Percentiles rank a stretch among this genome's conserved stretches.
phyloP scores from a whole-genome alignment of 371 early-diverging fungal species.

The Rhizomucor pusillus region DNA sequence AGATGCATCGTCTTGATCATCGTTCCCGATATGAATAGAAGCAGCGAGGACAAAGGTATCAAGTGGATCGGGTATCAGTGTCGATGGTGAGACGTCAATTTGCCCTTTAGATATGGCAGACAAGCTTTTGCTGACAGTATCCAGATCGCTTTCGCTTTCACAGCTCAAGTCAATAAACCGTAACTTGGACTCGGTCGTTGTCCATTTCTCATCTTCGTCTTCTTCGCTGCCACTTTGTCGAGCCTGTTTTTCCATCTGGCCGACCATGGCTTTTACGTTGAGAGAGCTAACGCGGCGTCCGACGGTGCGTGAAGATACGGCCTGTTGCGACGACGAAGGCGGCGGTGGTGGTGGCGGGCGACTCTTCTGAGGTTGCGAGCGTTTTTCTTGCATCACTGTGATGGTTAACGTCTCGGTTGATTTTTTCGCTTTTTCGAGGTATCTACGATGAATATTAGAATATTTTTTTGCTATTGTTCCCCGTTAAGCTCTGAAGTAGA shows the following conservation, averaged over 20 bases:
- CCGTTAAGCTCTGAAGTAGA: not conserved
- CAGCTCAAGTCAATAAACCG: slow-evolving; percentile 92
- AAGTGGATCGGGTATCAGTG: too few species aligned
- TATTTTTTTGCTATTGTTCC: not conserved
- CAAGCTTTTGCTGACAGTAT: not conserved
- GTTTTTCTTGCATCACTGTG: slow-evolving; percentile 60
- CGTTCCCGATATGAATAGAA: too few species aligned
- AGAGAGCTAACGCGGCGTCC: slow-evolving; percentile 15
- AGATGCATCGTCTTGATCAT: too few species aligned
- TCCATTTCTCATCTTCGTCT: slow-evolving; percentile 30
- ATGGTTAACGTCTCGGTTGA: slow-evolving; percentile 85
- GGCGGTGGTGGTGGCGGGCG: not conserved
- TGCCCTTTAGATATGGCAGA: not conserved
- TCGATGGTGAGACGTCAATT: not conserved
- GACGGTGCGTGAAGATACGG: too few species aligned
- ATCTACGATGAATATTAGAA: not conserved
- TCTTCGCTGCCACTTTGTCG: slow-evolving; percentile 8
- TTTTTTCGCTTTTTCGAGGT: slow-evolving; percentile 1
- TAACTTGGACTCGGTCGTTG: slow-evolving; percentile 72
- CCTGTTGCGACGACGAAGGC: not conserved
- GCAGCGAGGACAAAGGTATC: too few species aligned
- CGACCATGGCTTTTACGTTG: slow-evolving; percentile 21
- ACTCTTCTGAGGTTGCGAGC: slow-evolving; percentile 11
- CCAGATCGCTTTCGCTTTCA: not conserved
- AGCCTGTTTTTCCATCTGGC: slow-evolving; percentile 24